Evolutionary conservation across 2,329 filamentous ascomycete genomes (phyloP).

Genomic region (Cercospora janseana): DNA sequence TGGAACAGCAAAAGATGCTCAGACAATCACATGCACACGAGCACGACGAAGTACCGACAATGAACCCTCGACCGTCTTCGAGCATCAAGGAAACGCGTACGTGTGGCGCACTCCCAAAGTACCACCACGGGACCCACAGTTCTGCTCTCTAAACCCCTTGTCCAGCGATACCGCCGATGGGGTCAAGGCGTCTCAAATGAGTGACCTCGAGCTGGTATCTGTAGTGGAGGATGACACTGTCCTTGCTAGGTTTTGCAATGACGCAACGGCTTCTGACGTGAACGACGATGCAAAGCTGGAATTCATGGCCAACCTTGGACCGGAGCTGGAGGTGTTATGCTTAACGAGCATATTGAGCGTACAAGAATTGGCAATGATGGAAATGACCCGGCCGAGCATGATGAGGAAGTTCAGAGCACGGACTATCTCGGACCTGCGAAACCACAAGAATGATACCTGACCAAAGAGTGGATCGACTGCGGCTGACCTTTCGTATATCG

Average conservation of each 20-base stretch:
- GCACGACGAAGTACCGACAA: not conserved
- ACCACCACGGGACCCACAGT: no score
- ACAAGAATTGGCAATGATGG: no score
- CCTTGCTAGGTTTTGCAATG: not conserved
- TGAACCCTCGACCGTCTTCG: not conserved
- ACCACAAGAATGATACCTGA: no score
- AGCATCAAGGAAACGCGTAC: not conserved
- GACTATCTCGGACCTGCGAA: no score
- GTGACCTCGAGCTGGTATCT: slow-evolving; percentile 6
- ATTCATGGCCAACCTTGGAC: slow-evolving; percentile 2
- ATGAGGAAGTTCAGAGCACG: no score
- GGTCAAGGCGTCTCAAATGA: not conserved
- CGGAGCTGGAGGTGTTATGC: not conserved
- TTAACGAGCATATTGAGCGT: not conserved
- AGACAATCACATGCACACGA: not conserved
- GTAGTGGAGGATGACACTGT: not conserved
- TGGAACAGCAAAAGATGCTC: not conserved
- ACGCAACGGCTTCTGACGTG: not conserved
- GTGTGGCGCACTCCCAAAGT: slow-evolving; percentile 10
- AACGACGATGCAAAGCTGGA: slow-evolving; percentile 2
- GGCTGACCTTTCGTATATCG: no score
- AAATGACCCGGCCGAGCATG: no score
- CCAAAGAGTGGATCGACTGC: no score
- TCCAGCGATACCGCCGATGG: not conserved
- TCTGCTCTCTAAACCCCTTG: no score